Base-by-base conservation (phyloP, 2,329 filamentous ascomycete genomes). In the Pseudogymnoascus sp. region DNA sequence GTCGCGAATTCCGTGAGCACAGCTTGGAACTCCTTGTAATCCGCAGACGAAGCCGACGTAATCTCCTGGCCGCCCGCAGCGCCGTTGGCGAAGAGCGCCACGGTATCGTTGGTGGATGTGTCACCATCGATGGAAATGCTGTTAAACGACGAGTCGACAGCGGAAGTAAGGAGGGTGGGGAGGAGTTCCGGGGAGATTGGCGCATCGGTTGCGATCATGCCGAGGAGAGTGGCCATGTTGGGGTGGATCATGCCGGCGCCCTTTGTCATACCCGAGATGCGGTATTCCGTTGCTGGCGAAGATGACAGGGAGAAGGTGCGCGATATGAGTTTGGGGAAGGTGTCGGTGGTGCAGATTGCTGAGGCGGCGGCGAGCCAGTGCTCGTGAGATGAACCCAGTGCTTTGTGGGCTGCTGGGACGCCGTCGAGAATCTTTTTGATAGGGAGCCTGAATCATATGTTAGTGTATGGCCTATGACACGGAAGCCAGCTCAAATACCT, bases 201-300 rank as follows among this genome's bases (percentile, higher is more conserved):
- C 0, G 89, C 93, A 71, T 99, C 95, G 12, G 95, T 99, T 71
- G 91, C 92, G 71, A 97, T 83, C 66, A 97, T 89, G 62, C 91
- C 92, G 37, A 99, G 86, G 36, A 97, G 84, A 0, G 95, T 99
- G 31, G 92, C 95, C 93, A 99, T 96, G 80, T 99, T 97, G 59
- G 95, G 95, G 73, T 97, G 93, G 75, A 99, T 96, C 95, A 99
- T 99, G 72, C 95, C 95, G 4, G 95, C 95, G 64, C 95, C 95
- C 79, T 99, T 99, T 72, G 93, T 96, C 86, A 96, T 96, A 70
- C 95, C 95, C 11, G 91, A 92, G 60, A 99, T 88, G 70, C 84
- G 83, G 78, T 96, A 99, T 74, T 88, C 86, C 60, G 85, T 80
- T 16, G 81, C 81, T 0, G 90, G 86, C 3, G 90, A 89, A 1